phyloP scores from a whole-genome alignment of 257 asterid genomes.

The Gentiana straminea region DNA sequence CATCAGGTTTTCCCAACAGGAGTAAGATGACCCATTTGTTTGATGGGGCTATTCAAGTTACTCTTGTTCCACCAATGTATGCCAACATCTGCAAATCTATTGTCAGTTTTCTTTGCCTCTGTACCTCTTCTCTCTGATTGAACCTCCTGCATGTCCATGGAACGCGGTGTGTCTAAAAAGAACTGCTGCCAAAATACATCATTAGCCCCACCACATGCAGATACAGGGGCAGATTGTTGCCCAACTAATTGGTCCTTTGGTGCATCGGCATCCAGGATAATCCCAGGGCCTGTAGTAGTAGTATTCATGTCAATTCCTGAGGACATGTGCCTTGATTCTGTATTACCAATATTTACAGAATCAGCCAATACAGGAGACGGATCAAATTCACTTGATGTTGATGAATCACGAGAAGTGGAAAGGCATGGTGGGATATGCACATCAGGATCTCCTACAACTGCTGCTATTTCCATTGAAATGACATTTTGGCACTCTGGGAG shows the following conservation, averaged over 20 bases:
- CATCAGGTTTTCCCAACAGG: constrained; percentile 29
- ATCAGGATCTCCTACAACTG: constrained; percentile 52
- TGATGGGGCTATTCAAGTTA: constrained; percentile 34
- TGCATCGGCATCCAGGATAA: constrained; percentile 6
- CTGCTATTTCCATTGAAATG: constrained; percentile 20
- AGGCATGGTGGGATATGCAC: constrained; percentile 28
- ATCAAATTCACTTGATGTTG: constrained; percentile 35
- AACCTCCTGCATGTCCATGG: constrained; percentile 27
- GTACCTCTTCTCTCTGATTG: constrained; percentile 27
- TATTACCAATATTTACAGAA: constrained; percentile 22
- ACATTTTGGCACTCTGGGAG: constrained; percentile 24
- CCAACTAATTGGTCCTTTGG: constrained; percentile 18
- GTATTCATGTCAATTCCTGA: constrained; percentile 28
- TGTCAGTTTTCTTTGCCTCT: constrained; percentile 15
- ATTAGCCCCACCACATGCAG: constrained; percentile 37
- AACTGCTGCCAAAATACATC: constrained; percentile 91
- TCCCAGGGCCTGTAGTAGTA: constrained; percentile 22
- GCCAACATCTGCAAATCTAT: constrained; percentile 21
- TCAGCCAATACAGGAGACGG: constrained; percentile 32
- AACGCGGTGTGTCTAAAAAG: constrained; percentile 55
- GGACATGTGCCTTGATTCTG: constrained; percentile 22
- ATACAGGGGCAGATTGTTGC: constrained; percentile 11
- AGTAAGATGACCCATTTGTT: constrained; percentile 43
- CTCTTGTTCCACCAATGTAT: constrained; percentile 48
- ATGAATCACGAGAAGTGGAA: constrained; percentile 25